These are phyloP conservation scores for Symbiotaphrina buchneri DNA, from an alignment of 495 filamentous ascomycete species.

Conservation along the genomic window DNA sequence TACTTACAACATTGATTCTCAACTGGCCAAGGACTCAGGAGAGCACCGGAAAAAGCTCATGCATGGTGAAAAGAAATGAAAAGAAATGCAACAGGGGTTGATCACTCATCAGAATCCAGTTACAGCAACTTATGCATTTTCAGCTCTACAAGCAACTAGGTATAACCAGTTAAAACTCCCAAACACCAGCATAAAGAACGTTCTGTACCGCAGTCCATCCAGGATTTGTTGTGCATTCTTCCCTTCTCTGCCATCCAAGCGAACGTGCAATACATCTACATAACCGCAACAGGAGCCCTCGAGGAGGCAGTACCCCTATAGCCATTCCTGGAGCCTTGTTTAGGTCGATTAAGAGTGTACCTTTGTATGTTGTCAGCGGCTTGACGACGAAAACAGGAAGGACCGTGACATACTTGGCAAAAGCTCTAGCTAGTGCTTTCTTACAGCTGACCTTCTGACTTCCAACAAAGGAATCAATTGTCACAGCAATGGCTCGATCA, in stretches of 20 bases:
- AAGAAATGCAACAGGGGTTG: neutral
- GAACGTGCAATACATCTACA: constrained; percentile 1
- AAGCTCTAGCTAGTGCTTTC: constrained; percentile 86
- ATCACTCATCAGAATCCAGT: neutral
- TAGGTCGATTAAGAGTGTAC: too few species aligned
- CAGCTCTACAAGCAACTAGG: neutral
- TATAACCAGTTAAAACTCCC: constrained; percentile 1
- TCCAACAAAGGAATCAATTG: constrained; percentile 87
- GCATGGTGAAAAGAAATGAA: constrained; percentile 1
- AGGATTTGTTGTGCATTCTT: neutral
- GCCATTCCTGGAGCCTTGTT: too few species aligned
- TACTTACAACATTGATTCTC: too few species aligned
- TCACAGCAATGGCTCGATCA: constrained; percentile 91
- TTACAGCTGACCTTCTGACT: constrained; percentile 96
- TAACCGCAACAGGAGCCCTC: too few species aligned
- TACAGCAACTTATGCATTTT: constrained; percentile 1
- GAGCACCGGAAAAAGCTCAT: neutral
- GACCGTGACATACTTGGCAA: constrained; percentile 62
- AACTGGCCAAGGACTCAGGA: too few species aligned
- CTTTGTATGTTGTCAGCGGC: too few species aligned
- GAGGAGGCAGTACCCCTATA: too few species aligned
- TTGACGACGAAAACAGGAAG: constrained; percentile 1
- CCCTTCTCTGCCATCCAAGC: neutral
- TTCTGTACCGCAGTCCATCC: neutral
- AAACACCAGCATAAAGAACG: constrained; percentile 1